Percentiles rank a stretch among this genome's conserved stretches.
Evolutionary conservation across 805 yeast genomes (phyloP).

Genomic region (Ogataea neopini): DNA sequence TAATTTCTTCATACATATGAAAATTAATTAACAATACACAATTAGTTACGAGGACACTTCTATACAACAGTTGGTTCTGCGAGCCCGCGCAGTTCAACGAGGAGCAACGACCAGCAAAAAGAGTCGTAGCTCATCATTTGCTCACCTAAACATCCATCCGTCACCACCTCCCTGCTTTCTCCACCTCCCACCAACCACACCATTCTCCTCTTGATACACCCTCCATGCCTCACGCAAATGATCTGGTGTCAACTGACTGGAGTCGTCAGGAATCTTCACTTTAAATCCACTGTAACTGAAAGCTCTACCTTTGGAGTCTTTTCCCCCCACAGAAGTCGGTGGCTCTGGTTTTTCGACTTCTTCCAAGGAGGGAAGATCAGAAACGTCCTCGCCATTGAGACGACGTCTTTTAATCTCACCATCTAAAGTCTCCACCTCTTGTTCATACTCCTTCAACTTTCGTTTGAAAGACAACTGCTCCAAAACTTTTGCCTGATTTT

Average conservation of each 20-base stretch:
- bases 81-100: neutral
- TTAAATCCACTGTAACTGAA: constrained; percentile 19
- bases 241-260: constrained; percentile 73
- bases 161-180: constrained; percentile 70
- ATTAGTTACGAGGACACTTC: no score
- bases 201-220: constrained; percentile 64
- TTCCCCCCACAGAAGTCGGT: constrained; percentile 14
- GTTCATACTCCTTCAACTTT: constrained; percentile 30
- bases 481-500: constrained; percentile 43
- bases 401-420: constrained; percentile 38
- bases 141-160: constrained; percentile 67
- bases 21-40: no score
- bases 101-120: no score
- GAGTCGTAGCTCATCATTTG: no score
- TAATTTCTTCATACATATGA: no score
- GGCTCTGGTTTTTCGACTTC: constrained; percentile 29
- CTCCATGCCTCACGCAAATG: constrained; percentile 91
- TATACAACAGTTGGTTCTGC: no score
- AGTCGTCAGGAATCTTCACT: constrained; percentile 30
- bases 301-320: constrained; percentile 5
- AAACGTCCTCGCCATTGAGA: constrained; percentile 41
- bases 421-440: constrained; percentile 24
- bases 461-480: constrained; percentile 45
- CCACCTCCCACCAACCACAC: constrained; percentile 64
- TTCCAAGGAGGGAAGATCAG: constrained; percentile 31